Evolutionary conservation across 352 stramenopile genomes (phyloP), one percentile per base, ranked within the genome.

Genomic region (Phytophthora fragariae): DNA sequence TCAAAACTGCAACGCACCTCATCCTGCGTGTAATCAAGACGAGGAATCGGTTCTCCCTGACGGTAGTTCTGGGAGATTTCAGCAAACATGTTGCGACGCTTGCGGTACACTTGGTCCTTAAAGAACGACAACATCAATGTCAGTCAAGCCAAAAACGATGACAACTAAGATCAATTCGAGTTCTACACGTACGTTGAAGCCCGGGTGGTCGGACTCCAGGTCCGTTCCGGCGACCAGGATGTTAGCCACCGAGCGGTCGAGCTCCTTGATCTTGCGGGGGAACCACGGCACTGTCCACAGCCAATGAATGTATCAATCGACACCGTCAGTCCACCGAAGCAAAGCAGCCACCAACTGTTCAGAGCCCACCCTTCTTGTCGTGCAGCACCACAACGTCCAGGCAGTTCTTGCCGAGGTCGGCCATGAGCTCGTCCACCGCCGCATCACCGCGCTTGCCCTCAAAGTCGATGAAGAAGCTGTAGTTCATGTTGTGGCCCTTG

Each of bases 391-490:
- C 83, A 35, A 98, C 81, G 61, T 98, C 93, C 37, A 95, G 80
- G 35, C 91, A 97, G 73, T 97, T 90, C 37, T 82, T 77, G 70
- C 91, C 75, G 8, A 99, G 81, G 56, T 97, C 89, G 2, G 81
- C 69, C 56, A 99, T 84, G 37, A 99, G 77, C 12, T 84, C 80
- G 58, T 98, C 84, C 12, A 98, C 89, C 31, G 81, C 72, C 0
- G 65, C 7, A 57, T 98, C 87, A 15, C 91, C 92, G 47, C 87
- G 81, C 55, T 88, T 91, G 57, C 95, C 94, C 65, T 98, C 84
- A 74, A 98, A 97, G 74, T 98, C 92, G 35, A 98, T 90, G 82
- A 92, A 98, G 78, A 99, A 98, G 66, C 97, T 95, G 81, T 97
- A 89, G 73, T 91, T 86, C 74, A 85, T 79, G 83, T 88, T 85